These are phyloP conservation scores for Oryza longistaminata DNA, from an alignment of 176 grass and related monocot genomes.

Conservation along the genomic window DNA sequence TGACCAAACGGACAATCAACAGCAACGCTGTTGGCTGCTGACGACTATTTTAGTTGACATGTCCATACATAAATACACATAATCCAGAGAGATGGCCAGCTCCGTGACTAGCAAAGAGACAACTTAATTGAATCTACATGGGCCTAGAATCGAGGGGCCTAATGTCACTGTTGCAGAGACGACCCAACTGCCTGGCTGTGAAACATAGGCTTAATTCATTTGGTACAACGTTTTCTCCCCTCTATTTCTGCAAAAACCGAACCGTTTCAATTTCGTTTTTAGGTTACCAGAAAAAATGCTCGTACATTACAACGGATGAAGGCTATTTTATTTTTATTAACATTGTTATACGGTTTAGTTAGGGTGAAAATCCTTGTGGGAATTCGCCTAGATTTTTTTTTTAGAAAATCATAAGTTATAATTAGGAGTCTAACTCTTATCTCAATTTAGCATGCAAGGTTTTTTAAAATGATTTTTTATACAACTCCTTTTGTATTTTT, in stretches of 20 bases:
- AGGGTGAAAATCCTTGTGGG: too few species aligned
- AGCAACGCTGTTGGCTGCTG: not conserved
- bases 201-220: not conserved
- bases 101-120: slow-evolving; percentile 45
- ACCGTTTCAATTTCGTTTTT: not conserved
- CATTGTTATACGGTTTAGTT: too few species aligned
- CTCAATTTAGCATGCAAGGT: too few species aligned
- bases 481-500: too few species aligned
- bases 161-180: not conserved
- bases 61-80: not conserved
- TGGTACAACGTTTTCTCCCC: not conserved
- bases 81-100: not conserved
- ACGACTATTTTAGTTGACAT: slow-evolving; percentile 13
- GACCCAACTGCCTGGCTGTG: not conserved
- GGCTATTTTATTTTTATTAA: too few species aligned
- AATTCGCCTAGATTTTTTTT: too few species aligned
- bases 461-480: too few species aligned
- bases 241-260: not conserved
- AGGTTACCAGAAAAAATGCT: too few species aligned
- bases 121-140: not conserved
- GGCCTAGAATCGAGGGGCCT: not conserved
- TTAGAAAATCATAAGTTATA: too few species aligned
- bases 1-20: not conserved
- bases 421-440: too few species aligned
- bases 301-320: too few species aligned